Evolutionary conservation across 805 yeast species (phyloP).

Genomic region (Candida ascalaphidarum): DNA sequence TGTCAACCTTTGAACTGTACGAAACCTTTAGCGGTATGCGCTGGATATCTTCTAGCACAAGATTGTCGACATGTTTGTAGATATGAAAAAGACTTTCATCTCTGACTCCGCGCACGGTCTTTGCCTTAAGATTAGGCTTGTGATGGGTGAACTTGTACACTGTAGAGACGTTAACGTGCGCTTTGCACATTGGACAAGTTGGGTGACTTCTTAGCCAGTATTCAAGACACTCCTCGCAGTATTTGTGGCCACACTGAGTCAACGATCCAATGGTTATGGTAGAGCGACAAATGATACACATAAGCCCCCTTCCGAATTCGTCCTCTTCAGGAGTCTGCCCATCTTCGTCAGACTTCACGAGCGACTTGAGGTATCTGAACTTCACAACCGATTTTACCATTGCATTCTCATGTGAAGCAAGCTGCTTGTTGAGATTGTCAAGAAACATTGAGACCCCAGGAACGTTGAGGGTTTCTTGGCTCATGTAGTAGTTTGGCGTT

Average conservation of each 20-base stretch:
- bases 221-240: conserved; percentile 71
- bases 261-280: conserved; percentile 67
- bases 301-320: conserved; percentile 28
- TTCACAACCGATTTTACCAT: conserved; percentile 26
- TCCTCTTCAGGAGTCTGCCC: conserved; percentile 2
- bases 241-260: conserved; percentile 88
- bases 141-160: conserved; percentile 64
- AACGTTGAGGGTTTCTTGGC: no score
- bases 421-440: conserved; percentile 3
- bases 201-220: conserved; percentile 57
- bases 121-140: conserved; percentile 42
- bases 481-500: conserved; percentile 11
- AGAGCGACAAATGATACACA: conserved; percentile 75
- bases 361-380: conserved; percentile 23
- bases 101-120: conserved; percentile 23
- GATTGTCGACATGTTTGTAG: conserved; percentile 37
- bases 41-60: conserved; percentile 36
- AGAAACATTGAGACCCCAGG: no score
- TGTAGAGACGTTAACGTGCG: conserved; percentile 37
- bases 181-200: conserved; percentile 80
- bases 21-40: conserved; percentile 21
- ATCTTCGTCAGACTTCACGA: conserved; percentile 5
- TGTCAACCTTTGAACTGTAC: conserved; percentile 84
- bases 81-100: conserved; percentile 23
- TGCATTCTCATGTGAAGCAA: conserved; percentile 3